A percentile compares a stretch with the other conserved stretches of the same genome.
phyloP scores from a whole-genome alignment of 345 rosid genomes.

The Alliaria petiolata region DNA sequence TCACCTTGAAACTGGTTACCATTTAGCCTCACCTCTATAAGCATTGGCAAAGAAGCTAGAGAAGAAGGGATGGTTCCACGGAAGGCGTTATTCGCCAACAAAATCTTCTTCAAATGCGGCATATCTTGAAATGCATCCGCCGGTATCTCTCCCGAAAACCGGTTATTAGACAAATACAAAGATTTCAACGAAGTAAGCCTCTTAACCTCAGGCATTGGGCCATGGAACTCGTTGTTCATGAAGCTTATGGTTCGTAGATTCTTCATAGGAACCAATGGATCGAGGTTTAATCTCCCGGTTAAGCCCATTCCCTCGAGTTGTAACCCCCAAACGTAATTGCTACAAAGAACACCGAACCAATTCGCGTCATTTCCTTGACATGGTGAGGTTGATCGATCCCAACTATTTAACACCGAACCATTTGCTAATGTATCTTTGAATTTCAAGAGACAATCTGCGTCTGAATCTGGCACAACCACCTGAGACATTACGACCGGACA shows the following conservation, averaged over 20 bases:
- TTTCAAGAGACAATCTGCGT: constrained; percentile 36
- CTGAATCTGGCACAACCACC: constrained; percentile 25
- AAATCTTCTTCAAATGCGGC: constrained; percentile 52
- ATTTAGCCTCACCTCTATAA: constrained; percentile 53
- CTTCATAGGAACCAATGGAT: constrained; percentile 38
- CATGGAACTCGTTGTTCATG: constrained; percentile 58
- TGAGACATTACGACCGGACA: constrained; percentile 19
- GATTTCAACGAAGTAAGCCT: constrained; percentile 42
- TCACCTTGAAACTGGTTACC: constrained; percentile 58
- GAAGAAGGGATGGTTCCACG: constrained; percentile 57
- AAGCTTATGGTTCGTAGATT: constrained; percentile 56
- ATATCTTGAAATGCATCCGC: constrained; percentile 50
- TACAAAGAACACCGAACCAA: constrained; percentile 67
- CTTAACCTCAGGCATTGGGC: constrained; percentile 51
- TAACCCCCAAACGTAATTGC: constrained; percentile 52
- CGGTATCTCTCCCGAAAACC: constrained; percentile 50
- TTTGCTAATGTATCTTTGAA: constrained; percentile 39
- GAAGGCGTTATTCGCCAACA: constrained; percentile 55
- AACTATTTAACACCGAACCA: constrained; percentile 28
- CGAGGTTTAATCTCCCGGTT: constrained; percentile 37
- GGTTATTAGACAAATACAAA: constrained; percentile 60
- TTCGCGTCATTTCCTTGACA: constrained; percentile 40
- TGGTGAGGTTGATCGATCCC: constrained; percentile 42
- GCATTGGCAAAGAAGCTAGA: constrained; percentile 45
- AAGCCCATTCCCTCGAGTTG: constrained; percentile 56